Conservation (phyloP, 176 grass and related monocot genomes). For the Ampelocalamus luodianensis region DNA sequence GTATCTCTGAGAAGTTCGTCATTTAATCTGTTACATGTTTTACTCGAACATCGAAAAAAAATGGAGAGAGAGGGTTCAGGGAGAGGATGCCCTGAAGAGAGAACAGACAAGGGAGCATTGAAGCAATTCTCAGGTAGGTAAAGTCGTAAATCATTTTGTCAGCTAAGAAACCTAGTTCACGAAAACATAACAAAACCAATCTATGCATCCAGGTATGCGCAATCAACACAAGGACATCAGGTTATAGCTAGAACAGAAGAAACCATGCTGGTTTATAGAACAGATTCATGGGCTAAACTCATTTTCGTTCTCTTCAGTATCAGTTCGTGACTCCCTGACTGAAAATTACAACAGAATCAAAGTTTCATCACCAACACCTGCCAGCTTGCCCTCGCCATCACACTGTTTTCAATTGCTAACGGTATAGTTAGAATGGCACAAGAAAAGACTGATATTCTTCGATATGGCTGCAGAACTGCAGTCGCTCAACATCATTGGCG, state of each 20-base stretch:
- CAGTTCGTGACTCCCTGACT: background rate
- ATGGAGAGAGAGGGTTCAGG: background rate
- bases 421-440: slow-evolving; percentile 18
- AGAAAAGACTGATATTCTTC: slow-evolving; percentile 13
- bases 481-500: slow-evolving; percentile 18
- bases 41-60: too few relatives aligned
- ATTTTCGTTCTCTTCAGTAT: background rate
- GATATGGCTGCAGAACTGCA: background rate
- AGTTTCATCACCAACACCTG: background rate
- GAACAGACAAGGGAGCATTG: background rate
- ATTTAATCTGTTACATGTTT: background rate
- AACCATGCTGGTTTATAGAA: background rate
- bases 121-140: background rate
- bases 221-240: background rate
- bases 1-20: background rate
- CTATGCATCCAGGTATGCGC: too few relatives aligned
- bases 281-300: slow-evolving; percentile 1
- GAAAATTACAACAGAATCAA: slow-evolving; percentile 10
- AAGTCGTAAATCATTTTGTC: background rate
- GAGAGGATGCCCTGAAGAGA: background rate
- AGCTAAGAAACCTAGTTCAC: background rate
- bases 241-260: background rate
- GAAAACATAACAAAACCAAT: background rate
- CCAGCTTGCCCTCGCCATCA: background rate
- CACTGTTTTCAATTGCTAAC: slow-evolving; percentile 25